Evolutionary conservation across 768 basidiomycete species (phyloP).

Genomic region (Asterophora parasitica): DNA sequence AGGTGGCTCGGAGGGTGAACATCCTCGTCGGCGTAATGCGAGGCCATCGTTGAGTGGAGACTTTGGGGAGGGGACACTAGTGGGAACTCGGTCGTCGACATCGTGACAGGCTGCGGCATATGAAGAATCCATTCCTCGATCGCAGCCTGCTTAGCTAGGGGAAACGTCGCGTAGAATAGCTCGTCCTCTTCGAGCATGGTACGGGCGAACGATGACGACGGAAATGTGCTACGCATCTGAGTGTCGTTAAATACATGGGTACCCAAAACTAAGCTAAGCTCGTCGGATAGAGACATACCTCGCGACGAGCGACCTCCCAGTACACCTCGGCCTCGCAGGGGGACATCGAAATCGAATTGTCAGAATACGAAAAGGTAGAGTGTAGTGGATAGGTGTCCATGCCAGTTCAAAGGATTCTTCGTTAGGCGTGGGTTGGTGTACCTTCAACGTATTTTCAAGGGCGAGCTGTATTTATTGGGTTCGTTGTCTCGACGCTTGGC

Average conservation of each 20-base stretch:
- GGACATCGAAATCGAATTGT: neutral
- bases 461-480: too few species aligned
- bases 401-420: neutral
- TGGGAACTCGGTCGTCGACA: neutral
- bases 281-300: conserved; percentile 1
- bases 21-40: neutral
- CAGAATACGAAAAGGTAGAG: neutral
- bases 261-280: neutral
- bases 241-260: neutral
- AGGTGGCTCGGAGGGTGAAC: neutral
- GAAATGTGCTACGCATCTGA: conserved; percentile 3
- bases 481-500: neutral
- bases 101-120: neutral
- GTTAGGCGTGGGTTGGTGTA: neutral
- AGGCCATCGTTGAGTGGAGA: neutral
- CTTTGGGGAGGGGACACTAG: neutral
- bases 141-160: conserved; percentile 12
- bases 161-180: conserved; percentile 17
- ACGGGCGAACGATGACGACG: conserved; percentile 12
- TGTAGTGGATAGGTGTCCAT: neutral
- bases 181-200: conserved; percentile 17
- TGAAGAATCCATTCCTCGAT: conserved; percentile 12
- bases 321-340: conserved; percentile 10
- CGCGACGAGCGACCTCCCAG: conserved; percentile 10
- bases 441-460: neutral